Percentiles rank a stretch among this genome's conserved stretches.
phyloP scores from a whole-genome alignment of 208 protist species.

The Leishmania turanica region DNA sequence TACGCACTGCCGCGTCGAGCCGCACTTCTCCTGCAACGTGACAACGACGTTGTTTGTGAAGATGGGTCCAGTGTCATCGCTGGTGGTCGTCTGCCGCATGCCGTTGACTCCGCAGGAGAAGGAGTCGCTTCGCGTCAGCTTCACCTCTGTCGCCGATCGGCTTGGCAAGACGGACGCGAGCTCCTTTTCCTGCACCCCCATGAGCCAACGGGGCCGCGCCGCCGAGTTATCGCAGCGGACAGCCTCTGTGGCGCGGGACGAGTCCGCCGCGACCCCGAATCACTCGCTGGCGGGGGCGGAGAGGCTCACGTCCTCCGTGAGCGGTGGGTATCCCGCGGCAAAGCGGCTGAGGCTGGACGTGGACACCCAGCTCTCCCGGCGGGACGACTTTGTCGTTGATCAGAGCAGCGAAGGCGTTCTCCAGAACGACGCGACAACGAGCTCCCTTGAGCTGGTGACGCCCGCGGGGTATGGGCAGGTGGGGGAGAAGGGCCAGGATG shows the following conservation, averaged over 20 bases:
- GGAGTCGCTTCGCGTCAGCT: slow-evolving; percentile 21
- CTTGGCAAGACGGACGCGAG: slow-evolving; percentile 23
- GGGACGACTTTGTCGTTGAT: background rate
- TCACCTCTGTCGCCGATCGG: slow-evolving; percentile 13
- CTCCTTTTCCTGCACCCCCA: slow-evolving; percentile 21
- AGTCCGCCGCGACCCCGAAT: background rate
- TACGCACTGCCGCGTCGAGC: slow-evolving; percentile 22
- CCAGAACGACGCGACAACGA: slow-evolving; percentile 1
- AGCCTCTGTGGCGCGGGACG: background rate
- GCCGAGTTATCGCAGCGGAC: slow-evolving; percentile 9
- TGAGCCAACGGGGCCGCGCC: slow-evolving; percentile 10
- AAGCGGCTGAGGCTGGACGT: slow-evolving; percentile 25
- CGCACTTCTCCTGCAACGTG: slow-evolving; percentile 27
- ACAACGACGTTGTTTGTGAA: slow-evolving; percentile 23
- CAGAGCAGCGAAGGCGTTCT: background rate
- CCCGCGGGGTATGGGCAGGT: background rate
- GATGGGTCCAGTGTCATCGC: slow-evolving; percentile 20
- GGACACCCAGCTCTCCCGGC: background rate
- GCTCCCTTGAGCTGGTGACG: slow-evolving; percentile 1
- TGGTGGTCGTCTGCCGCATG: slow-evolving; percentile 42
- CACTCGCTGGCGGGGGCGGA: background rate
- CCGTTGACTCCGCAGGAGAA: slow-evolving; percentile 22
- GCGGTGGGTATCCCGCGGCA: slow-evolving; percentile 3
- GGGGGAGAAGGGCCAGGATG: background rate
- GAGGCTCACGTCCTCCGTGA: background rate